Conservation (phyloP, 2,329 filamentous ascomycete species). For the Ampelomyces quisqualis region DNA sequence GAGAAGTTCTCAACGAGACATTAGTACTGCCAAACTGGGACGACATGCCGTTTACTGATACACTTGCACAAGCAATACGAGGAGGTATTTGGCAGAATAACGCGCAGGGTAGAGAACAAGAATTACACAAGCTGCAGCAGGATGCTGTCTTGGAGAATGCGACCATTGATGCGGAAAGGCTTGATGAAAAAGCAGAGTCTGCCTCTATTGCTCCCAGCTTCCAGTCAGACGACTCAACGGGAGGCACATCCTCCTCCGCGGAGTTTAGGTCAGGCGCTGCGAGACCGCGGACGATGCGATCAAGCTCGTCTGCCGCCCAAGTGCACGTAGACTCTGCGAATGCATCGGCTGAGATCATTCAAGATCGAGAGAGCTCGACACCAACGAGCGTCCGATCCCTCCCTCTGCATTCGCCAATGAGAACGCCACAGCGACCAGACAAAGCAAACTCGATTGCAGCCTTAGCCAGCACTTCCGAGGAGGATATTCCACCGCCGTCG, state of each 20-base stretch:
- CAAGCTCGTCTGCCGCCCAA: slow-evolving; percentile 64
- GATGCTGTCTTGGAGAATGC: slow-evolving; percentile 17
- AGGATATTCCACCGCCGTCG: slow-evolving; percentile 29
- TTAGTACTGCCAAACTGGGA: slow-evolving; percentile 95
- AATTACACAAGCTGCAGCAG: slow-evolving; percentile 13
- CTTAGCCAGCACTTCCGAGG: slow-evolving; percentile 16
- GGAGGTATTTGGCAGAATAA: slow-evolving; percentile 74
- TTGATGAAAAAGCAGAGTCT: slow-evolving; percentile 23
- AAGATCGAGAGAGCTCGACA: slow-evolving; percentile 60
- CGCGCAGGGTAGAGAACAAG: slow-evolving; percentile 14
- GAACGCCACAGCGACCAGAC: slow-evolving; percentile 49
- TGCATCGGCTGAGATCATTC: slow-evolving; percentile 55
- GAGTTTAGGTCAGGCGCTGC: slow-evolving; percentile 20
- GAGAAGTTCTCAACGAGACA: slow-evolving; percentile 90
- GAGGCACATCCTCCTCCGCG: slow-evolving; percentile 27
- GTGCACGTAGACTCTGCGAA: slow-evolving; percentile 68
- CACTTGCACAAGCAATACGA: slow-evolving; percentile 72
- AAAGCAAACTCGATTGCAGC: slow-evolving; percentile 10
- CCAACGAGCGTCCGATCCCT: slow-evolving; percentile 65
- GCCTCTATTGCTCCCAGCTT: slow-evolving; percentile 23
- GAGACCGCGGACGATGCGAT: slow-evolving; percentile 59
- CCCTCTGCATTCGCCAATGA: slow-evolving; percentile 55
- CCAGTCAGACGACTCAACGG: slow-evolving; percentile 19
- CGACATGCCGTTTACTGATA: slow-evolving; percentile 87
- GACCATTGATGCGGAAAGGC: slow-evolving; percentile 20